Evolutionary conservation across 2,329 filamentous ascomycete genomes (phyloP).

Genomic region (Pseudogymnoascus verrucosus): DNA sequence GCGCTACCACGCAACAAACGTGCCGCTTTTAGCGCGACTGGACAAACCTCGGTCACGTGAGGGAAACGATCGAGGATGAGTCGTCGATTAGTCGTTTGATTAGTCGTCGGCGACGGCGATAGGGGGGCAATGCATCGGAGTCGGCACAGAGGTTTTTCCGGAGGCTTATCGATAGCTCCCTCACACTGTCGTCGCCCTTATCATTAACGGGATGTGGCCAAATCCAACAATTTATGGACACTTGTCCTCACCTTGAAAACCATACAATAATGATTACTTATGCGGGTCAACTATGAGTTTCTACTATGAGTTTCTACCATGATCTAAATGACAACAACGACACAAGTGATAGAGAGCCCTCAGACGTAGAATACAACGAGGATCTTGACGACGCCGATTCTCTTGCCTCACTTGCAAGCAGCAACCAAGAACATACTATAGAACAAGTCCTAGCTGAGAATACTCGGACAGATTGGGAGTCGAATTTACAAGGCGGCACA

Average conservation of each 20-base stretch:
- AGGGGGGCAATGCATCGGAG: not conserved
- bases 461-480: slow-evolving; percentile 9
- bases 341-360: slow-evolving; percentile 5
- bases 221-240: slow-evolving; percentile 2
- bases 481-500: slow-evolving; percentile 15
- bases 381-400: slow-evolving; percentile 21
- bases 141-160: slow-evolving; percentile 2
- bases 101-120: not conserved
- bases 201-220: slow-evolving; percentile 5
- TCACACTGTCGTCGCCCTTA: not conserved
- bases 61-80: not conserved
- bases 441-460: slow-evolving; percentile 26
- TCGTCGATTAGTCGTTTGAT: not conserved
- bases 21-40: slow-evolving; percentile 4
- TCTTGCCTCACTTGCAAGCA: slow-evolving; percentile 25
- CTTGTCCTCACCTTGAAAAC: slow-evolving; percentile 1
- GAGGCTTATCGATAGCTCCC: slow-evolving; percentile 2
- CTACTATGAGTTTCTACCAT: slow-evolving; percentile 5
- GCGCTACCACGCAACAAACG: slow-evolving; percentile 8
- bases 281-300: slow-evolving; percentile 7
- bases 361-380: slow-evolving; percentile 9
- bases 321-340: slow-evolving; percentile 7
- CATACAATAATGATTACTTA: slow-evolving; percentile 5
- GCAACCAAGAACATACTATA: slow-evolving; percentile 25
- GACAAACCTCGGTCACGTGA: not conserved